Evolutionary conservation across 148 eudicot species (phyloP).

Genomic region (Nepenthes gracilis): DNA sequence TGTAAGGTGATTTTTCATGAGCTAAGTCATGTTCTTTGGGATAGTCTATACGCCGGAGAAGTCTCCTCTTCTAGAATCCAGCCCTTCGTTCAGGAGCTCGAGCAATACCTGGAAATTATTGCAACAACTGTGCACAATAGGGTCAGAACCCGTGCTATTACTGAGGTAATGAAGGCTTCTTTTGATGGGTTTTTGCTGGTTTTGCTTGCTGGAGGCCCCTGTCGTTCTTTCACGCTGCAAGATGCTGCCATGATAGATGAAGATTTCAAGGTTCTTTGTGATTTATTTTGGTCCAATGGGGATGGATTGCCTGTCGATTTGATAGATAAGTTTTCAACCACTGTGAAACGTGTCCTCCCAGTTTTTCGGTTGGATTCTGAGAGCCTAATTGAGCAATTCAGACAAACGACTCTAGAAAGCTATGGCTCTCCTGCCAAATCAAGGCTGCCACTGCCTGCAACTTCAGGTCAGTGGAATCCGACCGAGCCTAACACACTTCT

Average conservation of each 20-base stretch:
- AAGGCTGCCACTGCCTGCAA: constrained; percentile 64
- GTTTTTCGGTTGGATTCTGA: constrained; percentile 39
- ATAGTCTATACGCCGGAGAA: constrained; percentile 56
- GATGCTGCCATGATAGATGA: constrained; percentile 56
- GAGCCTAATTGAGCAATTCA: constrained; percentile 57
- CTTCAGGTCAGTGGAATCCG: constrained; percentile 67
- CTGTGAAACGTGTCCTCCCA: constrained; percentile 39
- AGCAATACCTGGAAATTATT: constrained; percentile 47
- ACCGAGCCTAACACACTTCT: constrained; percentile 69
- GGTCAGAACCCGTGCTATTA: constrained; percentile 65
- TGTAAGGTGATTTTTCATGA: constrained; percentile 63
- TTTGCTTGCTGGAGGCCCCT: constrained; percentile 92
- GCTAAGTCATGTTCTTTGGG: constrained; percentile 56
- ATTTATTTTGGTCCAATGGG: constrained; percentile 86
- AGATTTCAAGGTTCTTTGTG: constrained; percentile 59
- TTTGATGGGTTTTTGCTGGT: constrained; percentile 80
- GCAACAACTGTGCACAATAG: constrained; percentile 71
- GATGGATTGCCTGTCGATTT: constrained; percentile 77
- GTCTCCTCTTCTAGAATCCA: constrained; percentile 58
- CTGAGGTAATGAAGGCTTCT: constrained; percentile 81
- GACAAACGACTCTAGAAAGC: constrained; percentile 11
- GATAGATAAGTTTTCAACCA: constrained; percentile 45
- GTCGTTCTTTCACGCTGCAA: constrained; percentile 48
- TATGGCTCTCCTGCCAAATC: constrained; percentile 41
- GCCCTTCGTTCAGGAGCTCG: constrained; percentile 65